These are phyloP conservation scores for Rhynchospora breviuscula DNA, from an alignment of 176 grass and related monocot species.

Conservation along the genomic window DNA sequence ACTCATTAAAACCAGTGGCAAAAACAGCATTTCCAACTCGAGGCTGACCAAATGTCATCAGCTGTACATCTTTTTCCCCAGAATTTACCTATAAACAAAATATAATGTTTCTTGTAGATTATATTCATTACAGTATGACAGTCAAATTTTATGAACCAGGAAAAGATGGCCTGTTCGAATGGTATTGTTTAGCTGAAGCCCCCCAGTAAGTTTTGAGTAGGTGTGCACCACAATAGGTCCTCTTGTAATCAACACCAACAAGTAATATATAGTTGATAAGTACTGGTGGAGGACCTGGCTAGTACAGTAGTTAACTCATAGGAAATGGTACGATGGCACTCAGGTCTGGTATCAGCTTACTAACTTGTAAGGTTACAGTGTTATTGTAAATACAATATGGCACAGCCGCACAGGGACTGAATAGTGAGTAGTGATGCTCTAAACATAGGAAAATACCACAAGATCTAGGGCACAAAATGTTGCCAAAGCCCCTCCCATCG, in stretches of 20 bases:
- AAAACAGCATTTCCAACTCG: conserved; percentile 89
- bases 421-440: conserved; percentile 5
- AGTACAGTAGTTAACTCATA: neutral
- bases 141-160: neutral
- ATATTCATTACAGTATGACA: neutral
- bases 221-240: neutral
- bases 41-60: conserved; percentile 90
- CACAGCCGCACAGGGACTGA: neutral
- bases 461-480: conserved; percentile 92
- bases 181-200: neutral
- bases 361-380: neutral
- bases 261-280: neutral
- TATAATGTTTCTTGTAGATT: neutral
- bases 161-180: neutral
- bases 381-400: neutral
- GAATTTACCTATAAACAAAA: conserved; percentile 48
- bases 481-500: conserved; percentile 92
- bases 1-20: conserved; percentile 53
- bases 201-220: neutral
- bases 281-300: neutral
- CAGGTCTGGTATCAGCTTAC: neutral
- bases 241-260: neutral
- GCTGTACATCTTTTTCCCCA: conserved; percentile 48
- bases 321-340: neutral
- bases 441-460: conserved; percentile 39